Conservation (phyloP, 805 yeast species). For the Barnettozyma wickerhamii region DNA sequence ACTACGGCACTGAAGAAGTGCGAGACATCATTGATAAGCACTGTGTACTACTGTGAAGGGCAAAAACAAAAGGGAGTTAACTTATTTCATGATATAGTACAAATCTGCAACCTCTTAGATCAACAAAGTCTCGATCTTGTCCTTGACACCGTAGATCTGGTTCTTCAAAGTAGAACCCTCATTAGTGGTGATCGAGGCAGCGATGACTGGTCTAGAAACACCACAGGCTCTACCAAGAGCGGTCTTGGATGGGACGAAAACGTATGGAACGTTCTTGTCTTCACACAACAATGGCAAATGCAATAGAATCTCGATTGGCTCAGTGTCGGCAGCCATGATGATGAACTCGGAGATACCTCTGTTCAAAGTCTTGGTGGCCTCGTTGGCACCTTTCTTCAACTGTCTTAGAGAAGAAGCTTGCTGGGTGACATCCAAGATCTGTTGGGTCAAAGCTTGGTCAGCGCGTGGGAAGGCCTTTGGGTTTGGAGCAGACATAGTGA, state of each 20-base stretch:
- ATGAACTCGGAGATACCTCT: conserved; percentile 99
- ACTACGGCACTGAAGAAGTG: conserved; percentile 6
- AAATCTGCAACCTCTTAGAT: conserved; percentile 44
- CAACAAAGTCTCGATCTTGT: conserved; percentile 96
- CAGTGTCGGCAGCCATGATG: conserved; percentile 99
- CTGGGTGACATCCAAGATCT: conserved; percentile 95
- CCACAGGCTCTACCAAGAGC: conserved; percentile 99
- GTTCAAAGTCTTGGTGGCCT: conserved; percentile 98
- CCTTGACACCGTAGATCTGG: conserved; percentile 97
- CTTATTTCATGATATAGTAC: conserved; percentile 6
- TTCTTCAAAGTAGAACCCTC: conserved; percentile 96
- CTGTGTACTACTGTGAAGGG: conserved; percentile 6
- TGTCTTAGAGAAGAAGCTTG: conserved; percentile 98
- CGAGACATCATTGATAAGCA: conserved; percentile 6
- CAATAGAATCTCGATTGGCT: conserved; percentile 96
- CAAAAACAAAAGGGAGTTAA: not conserved
- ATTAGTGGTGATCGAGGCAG: conserved; percentile 97
- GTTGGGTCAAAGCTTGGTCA: conserved; percentile 92
- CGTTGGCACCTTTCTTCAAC: conserved; percentile 99
- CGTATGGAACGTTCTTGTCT: conserved; percentile 99
- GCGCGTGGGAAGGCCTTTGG: conserved; percentile 99
- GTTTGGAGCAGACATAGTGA: conserved; percentile 81
- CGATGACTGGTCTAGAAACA: conserved; percentile 98
- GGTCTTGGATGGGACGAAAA: conserved; percentile 96
- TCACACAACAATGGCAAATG: conserved; percentile 97